Conservation (phyloP, 305 asterid species). For the Fraxinus sp. region DNA sequence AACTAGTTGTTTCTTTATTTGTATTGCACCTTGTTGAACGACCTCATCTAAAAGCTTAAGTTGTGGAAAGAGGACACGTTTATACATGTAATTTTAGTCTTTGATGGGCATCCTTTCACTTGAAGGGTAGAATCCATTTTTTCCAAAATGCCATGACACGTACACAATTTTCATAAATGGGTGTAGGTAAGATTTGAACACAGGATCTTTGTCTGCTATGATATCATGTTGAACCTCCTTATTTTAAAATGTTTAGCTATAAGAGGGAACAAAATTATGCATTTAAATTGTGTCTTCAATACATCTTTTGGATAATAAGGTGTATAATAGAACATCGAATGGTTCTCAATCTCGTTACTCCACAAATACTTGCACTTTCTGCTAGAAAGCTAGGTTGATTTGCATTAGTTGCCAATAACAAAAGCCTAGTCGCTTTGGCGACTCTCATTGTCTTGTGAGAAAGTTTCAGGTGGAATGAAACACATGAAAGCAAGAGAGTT, state of each 20-base stretch:
- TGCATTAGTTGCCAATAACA: not conserved
- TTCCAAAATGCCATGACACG: not conserved
- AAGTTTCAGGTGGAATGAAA: not conserved
- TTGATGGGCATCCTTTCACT: not conserved
- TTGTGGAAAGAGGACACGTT: not conserved
- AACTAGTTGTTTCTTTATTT: conserved; percentile 1
- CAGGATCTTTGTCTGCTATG: not conserved
- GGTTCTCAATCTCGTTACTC: not conserved
- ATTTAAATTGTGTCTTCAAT: not conserved
- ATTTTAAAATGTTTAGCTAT: not conserved
- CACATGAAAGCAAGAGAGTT: not conserved
- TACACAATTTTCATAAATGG: not conserved
- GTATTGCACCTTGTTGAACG: not conserved
- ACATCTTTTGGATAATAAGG: conserved; percentile 2
- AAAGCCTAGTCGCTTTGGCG: not conserved
- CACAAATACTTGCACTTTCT: not conserved
- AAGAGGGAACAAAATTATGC: not conserved
- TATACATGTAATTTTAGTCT: not conserved
- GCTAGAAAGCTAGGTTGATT: not conserved
- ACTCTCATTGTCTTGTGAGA: conserved; percentile 3
- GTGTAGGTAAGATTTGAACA: not conserved
- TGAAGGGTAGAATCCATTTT: not conserved
- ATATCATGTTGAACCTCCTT: not conserved
- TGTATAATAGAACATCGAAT: not conserved
- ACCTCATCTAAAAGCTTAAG: not conserved